Evolutionary conservation across 2,329 filamentous ascomycete genomes (phyloP).

Genomic region (Penicillium janthinellum): DNA sequence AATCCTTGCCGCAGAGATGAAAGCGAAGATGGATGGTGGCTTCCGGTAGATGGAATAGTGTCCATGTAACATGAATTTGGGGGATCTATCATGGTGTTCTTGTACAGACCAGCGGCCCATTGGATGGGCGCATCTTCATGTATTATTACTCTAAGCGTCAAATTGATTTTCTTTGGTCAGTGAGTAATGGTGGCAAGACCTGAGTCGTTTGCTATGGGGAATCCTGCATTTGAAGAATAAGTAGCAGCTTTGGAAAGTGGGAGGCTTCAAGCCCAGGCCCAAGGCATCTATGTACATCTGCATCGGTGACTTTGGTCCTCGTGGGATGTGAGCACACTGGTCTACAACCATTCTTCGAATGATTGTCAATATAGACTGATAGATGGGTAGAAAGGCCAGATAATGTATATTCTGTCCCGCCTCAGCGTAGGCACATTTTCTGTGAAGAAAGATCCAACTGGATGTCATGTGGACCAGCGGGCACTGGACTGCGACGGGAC

Average conservation of each 20-base stretch:
- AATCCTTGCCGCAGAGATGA: conserved; percentile 57
- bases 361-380: not conserved
- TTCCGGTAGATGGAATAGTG: conserved; percentile 15
- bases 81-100: conserved; percentile 12
- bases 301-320: too few species aligned
- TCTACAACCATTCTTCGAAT: too few species aligned
- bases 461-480: not conserved
- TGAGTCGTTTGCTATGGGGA: not conserved
- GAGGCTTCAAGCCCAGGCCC: too few species aligned
- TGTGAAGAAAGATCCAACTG: not conserved
- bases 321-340: too few species aligned
- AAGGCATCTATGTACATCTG: too few species aligned
- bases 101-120: conserved; percentile 21
- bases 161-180: conserved; percentile 10
- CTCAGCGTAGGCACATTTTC: not conserved
- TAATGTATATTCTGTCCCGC: not conserved
- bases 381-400: not conserved
- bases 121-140: conserved; percentile 15
- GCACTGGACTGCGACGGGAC: not conserved
- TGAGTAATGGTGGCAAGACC: not conserved
- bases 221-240: too few species aligned
- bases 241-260: too few species aligned
- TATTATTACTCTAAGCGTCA: conserved; percentile 28
- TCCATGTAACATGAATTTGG: not conserved
- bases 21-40: conserved; percentile 30